Percentiles rank a stretch among this genome's conserved stretches.
These are phyloP conservation scores for Podospora pseudopauciseta DNA, from an alignment of 495 filamentous ascomycete species.

Conservation along the genomic window DNA sequence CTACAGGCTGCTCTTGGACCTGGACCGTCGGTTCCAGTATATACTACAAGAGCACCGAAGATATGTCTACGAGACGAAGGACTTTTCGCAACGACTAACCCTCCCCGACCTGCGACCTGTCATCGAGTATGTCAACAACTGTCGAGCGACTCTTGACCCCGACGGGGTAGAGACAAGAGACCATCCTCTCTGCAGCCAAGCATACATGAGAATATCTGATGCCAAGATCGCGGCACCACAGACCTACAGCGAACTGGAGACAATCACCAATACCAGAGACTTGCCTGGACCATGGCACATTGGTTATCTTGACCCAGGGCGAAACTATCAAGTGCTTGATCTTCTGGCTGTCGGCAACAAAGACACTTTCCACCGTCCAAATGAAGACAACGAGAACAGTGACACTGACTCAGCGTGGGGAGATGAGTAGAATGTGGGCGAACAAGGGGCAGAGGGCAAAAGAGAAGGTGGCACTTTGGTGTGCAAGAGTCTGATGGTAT, in stretches of 20 bases:
- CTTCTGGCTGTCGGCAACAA: not conserved
- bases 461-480: not conserved
- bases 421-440: not conserved
- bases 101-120: not conserved
- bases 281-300: slow-evolving; percentile 1
- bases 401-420: not conserved
- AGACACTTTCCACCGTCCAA: not conserved
- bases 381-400: not conserved
- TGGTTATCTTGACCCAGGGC: not conserved
- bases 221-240: not conserved
- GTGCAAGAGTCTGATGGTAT: not conserved
- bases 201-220: not conserved
- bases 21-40: not conserved
- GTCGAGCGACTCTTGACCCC: not conserved
- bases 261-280: not conserved
- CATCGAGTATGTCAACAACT: not conserved
- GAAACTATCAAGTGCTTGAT: not conserved
- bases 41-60: not conserved
- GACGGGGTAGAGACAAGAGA: not conserved
- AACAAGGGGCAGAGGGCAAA: not conserved
- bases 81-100: not conserved
- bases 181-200: not conserved
- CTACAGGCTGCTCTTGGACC: slow-evolving; percentile 2
- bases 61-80: not conserved
- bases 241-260: not conserved